phyloP scores from a whole-genome alignment of 495 filamentous ascomycete species.

The Podospora sp. region DNA sequence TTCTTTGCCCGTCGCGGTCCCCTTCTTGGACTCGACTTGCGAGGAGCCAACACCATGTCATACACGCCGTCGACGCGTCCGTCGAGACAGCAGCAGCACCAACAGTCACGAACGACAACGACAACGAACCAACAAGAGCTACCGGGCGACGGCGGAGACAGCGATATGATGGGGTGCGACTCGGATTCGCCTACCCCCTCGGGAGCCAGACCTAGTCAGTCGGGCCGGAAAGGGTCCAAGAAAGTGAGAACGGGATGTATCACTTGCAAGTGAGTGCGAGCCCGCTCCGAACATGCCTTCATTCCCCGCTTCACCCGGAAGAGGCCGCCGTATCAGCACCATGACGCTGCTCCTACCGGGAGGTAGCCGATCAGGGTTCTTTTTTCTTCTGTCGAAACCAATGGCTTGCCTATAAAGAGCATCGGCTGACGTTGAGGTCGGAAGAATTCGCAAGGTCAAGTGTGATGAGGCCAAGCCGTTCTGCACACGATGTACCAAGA shows the following conservation, averaged over 20 bases:
- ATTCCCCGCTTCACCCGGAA: neutral
- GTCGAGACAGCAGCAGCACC: neutral
- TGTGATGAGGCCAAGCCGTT: constrained; percentile 49
- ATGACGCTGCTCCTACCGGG: no score
- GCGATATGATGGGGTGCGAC: constrained; percentile 26
- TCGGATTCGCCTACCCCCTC: constrained; percentile 33
- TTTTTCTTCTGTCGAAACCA: no score
- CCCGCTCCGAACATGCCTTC: neutral
- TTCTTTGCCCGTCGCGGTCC: neutral
- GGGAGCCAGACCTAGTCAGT: constrained; percentile 21
- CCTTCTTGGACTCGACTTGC: neutral
- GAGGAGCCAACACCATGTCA: neutral
- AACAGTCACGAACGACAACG: neutral
- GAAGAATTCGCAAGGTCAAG: constrained; percentile 47
- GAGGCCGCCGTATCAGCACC: neutral
- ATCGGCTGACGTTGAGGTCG: constrained; percentile 16
- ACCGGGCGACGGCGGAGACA: neutral
- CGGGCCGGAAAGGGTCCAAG: constrained; percentile 40
- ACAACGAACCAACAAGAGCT: neutral
- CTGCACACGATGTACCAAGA: constrained; percentile 49
- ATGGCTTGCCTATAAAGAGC: no score
- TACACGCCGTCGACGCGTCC: neutral
- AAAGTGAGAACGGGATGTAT: constrained; percentile 43
- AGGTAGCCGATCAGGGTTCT: no score
- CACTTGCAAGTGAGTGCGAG: constrained; percentile 41